Base-by-base conservation (phyloP, 805 yeast species). In the Schwanniomyces occidentalis region DNA sequence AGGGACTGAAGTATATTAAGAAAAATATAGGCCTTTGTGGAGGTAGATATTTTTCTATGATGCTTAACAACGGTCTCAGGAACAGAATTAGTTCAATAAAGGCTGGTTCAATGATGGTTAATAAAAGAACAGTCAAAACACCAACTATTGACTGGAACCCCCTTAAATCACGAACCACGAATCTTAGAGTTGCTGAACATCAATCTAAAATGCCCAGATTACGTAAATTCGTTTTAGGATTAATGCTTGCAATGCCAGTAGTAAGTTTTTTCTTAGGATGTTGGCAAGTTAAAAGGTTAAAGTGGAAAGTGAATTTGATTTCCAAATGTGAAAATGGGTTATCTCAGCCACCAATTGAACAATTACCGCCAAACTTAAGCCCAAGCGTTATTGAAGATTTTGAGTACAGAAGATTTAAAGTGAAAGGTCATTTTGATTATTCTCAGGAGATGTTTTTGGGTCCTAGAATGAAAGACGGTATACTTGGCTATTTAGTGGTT, bases 361-460 rank as follows among this genome's bases (percentile, higher is more conserved):
- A 51, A 8, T 61, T 91, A 20, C 97, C 97, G 0, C 71, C 73
- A 32, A 56, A 65, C n/a, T 56, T 80, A 17, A 76, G 80, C 8
- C 84, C 86, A 2, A 80, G 72, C 4, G 83, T 76, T 37, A 76
- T 85, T 12, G 69, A 71, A 14, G 84, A 85, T 39, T 83, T 87
- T 61, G 95, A 90, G 49, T 91, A 82, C 56, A 74, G 97, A 37
- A 73, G 83, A 44, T 90, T 91, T 27, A 66, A 71, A n/a, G 61
- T 85, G 8, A 78, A 73, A 32, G 99, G 99, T 1, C 73, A 70
- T 36, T 93, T 83, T 55, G 82, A 85, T 46, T 90, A 93, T 51
- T 77, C 80, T 9, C 80, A 89, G 52, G 99, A 93, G 57, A 78
- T 89, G 63, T 84, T 86, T 51, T 87, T 93, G 34, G 98, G 98